These are phyloP conservation scores for Aspergillus phoenicis DNA, from an alignment of 2,329 filamentous ascomycete genomes.

Conservation along the genomic window DNA sequence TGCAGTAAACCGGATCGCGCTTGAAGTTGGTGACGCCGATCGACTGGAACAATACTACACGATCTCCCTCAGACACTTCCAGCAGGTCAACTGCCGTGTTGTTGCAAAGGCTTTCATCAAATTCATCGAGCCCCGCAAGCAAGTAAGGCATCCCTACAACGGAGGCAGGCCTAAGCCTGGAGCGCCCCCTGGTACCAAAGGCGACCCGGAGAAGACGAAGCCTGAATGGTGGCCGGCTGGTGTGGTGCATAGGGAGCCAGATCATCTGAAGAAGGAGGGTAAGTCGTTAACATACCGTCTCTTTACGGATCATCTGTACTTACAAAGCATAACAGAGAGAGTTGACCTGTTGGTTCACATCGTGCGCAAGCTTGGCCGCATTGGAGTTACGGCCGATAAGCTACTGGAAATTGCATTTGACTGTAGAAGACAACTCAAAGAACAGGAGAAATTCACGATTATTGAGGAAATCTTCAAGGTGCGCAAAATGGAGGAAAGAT, in stretches of 20 bases:
- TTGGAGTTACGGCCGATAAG: conserved; percentile 41
- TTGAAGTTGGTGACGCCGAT: conserved; percentile 43
- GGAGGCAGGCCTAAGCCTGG: conserved; percentile 42
- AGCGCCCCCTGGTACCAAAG: conserved; percentile 40
- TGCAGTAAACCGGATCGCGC: conserved; percentile 30
- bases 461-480: conserved; percentile 47
- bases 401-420: conserved; percentile 45
- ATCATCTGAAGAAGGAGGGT: conserved; percentile 52
- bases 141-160: conserved; percentile 53
- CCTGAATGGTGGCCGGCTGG: conserved; percentile 49
- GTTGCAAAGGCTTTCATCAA: conserved; percentile 52
- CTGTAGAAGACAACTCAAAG: conserved; percentile 41
- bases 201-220: conserved; percentile 49
- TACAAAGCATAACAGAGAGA: conserved; percentile 29
- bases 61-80: conserved; percentile 45
- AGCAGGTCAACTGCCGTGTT: conserved; percentile 50
- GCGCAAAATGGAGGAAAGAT: conserved; percentile 44
- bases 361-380: conserved; percentile 40
- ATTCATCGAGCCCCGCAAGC: conserved; percentile 51
- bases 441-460: conserved; percentile 38
- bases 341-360: conserved; percentile 45
- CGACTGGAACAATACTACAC: conserved; percentile 45
- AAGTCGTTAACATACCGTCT: conserved; percentile 23
- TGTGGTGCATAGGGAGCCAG: conserved; percentile 53
- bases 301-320: neutral